Conservation (phyloP, 345 rosid species). For the Pistacia vera region DNA sequence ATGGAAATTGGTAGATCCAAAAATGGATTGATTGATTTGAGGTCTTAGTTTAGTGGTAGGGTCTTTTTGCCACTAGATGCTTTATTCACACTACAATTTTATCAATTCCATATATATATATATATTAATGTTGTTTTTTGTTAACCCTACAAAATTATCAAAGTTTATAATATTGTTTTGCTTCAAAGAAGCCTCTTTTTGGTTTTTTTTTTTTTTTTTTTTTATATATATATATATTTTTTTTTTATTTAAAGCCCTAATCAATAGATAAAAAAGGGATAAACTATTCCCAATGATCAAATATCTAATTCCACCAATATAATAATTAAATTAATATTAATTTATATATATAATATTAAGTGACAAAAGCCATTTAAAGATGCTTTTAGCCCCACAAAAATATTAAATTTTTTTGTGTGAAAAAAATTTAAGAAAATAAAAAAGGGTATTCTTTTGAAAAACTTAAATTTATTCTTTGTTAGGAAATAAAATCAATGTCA, state of each 20-base stretch:
- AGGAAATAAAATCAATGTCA: no score
- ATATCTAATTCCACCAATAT: not conserved
- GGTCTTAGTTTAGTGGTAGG: constrained; percentile 7
- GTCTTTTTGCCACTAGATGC: not conserved
- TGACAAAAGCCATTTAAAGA: not conserved
- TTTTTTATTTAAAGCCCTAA: not conserved
- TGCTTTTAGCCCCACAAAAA: not conserved
- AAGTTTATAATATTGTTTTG: not conserved
- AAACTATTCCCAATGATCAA: not conserved
- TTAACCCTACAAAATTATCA: not conserved
- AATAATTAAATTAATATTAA: no score
- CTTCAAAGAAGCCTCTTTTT: not conserved
- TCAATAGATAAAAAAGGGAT: not conserved
- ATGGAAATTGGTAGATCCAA: constrained; percentile 6
- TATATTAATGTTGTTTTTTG: not conserved
- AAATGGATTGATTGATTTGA: not conserved
- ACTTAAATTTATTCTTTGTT: no score
- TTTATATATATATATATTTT: not conserved
- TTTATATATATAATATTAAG: no score
- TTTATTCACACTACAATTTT: no score
- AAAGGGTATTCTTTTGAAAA: no score
- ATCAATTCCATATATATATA: no score
- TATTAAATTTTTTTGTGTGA: not conserved
- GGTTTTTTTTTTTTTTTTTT: not conserved
- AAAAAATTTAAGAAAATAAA: no score